Evolutionary conservation across 768 basidiomycete genomes (phyloP).

Genomic region (Boletus rubescentipes): DNA sequence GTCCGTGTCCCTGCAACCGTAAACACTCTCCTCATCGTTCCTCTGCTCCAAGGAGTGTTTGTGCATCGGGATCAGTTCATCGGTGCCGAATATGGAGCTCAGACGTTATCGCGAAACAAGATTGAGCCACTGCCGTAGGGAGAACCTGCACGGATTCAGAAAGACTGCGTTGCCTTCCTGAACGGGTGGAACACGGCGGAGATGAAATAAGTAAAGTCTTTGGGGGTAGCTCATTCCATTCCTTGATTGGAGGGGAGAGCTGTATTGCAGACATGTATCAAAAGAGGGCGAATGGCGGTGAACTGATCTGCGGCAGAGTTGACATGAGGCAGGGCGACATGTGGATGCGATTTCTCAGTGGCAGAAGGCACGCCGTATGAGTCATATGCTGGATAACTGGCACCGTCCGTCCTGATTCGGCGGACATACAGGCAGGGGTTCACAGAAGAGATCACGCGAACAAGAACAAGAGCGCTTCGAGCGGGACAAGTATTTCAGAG

Average conservation of each 20-base stretch:
- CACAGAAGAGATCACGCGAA: slow-evolving; percentile 5
- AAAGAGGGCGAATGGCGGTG: slow-evolving; percentile 19
- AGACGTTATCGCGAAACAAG: slow-evolving; percentile 2
- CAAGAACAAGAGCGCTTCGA: not conserved
- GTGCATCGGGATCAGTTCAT: slow-evolving; percentile 14
- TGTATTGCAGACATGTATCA: slow-evolving; percentile 11
- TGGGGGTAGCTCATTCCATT: slow-evolving; percentile 19
- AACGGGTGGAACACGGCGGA: slow-evolving; percentile 27
- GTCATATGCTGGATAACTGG: slow-evolving; percentile 10
- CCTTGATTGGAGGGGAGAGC: slow-evolving; percentile 9
- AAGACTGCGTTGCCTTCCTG: slow-evolving; percentile 16
- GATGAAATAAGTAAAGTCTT: slow-evolving; percentile 27
- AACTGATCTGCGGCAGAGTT: slow-evolving; percentile 13
- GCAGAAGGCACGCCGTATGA: slow-evolving; percentile 16
- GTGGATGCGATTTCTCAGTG: not conserved
- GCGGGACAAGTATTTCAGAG: not conserved
- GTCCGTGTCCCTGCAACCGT: not conserved
- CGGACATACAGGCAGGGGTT: slow-evolving; percentile 13
- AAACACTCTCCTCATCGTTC: not conserved
- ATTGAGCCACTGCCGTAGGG: slow-evolving; percentile 19
- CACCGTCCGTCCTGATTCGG: slow-evolving; percentile 14
- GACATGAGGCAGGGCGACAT: slow-evolving; percentile 22
- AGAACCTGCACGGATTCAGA: slow-evolving; percentile 26
- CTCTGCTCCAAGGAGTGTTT: not conserved
- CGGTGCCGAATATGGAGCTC: slow-evolving; percentile 21